A percentile compares a stretch with the other conserved stretches of the same genome.
phyloP scores from a whole-genome alignment of 306 rosid species.

The Carpinus fangiana region DNA sequence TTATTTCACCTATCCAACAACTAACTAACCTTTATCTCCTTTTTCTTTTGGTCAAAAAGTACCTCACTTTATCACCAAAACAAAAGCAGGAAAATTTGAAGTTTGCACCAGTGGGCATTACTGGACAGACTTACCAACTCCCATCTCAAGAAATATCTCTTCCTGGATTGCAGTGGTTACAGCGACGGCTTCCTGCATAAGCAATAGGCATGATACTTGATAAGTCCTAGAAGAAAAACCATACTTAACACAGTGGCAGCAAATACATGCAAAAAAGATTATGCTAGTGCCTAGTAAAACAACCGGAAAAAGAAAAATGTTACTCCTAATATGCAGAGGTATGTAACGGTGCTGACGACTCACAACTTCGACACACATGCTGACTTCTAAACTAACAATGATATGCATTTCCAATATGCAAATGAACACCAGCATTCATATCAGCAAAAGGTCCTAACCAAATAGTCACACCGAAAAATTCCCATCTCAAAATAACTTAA shows the following conservation, averaged over 20 bases:
- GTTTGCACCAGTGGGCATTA: not conserved
- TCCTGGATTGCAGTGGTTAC: slow-evolving; percentile 82
- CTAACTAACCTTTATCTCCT: not conserved
- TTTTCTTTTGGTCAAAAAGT: not conserved
- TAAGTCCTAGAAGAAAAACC: not conserved
- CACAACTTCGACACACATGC: not conserved
- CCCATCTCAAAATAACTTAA: not conserved
- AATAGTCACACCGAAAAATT: not conserved
- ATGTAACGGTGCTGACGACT: not conserved
- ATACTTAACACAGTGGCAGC: not conserved
- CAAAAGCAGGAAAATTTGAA: slow-evolving; percentile 8
- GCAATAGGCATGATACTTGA: not conserved
- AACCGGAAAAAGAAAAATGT: not conserved
- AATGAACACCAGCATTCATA: not conserved
- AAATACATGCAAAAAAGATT: not conserved
- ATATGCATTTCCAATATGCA: not conserved
- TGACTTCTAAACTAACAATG: not conserved
- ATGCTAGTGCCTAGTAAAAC: not conserved
- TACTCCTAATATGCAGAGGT: not conserved
- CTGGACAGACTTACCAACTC: slow-evolving; percentile 55
- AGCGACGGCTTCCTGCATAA: slow-evolving; percentile 85
- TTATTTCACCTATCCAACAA: not conserved
- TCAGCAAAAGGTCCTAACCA: not conserved
- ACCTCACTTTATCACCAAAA: not conserved
- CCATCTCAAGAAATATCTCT: slow-evolving; percentile 85